Evolutionary conservation across 345 rosid genomes (phyloP).

Genomic region (Bruguiera parviflora): DNA sequence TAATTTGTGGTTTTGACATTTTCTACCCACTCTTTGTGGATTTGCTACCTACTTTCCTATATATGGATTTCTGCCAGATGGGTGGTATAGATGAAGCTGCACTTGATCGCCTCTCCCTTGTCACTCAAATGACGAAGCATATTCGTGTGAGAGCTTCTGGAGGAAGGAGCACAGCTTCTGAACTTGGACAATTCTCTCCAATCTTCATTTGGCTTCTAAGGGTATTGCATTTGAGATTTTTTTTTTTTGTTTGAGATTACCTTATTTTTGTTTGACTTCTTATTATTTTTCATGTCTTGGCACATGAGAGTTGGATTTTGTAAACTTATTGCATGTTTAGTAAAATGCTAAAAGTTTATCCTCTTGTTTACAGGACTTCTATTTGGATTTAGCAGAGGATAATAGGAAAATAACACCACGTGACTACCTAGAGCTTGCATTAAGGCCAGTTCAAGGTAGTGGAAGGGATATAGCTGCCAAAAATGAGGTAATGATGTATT

Average conservation of each 20-base stretch:
- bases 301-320: not conserved
- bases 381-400: conserved; percentile 83
- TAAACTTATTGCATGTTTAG: not conserved
- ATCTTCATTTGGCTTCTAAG: conserved; percentile 98
- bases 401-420: conserved; percentile 81
- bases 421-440: conserved; percentile 91
- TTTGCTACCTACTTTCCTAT: not conserved
- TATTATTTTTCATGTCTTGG: not conserved
- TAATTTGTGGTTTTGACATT: not conserved
- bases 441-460: conserved; percentile 75
- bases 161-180: conserved; percentile 72
- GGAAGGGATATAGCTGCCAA: conserved; percentile 81
- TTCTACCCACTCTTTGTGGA: not conserved
- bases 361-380: conserved; percentile 63
- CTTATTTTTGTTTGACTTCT: not conserved
- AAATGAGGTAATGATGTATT: conserved; percentile 72
- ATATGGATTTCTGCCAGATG: conserved; percentile 46
- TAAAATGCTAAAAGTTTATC: not conserved
- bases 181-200: conserved; percentile 90
- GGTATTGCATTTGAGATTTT: conserved; percentile 38
- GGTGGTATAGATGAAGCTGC: conserved; percentile 98
- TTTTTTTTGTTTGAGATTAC: not conserved
- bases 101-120: conserved; percentile 95
- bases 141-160: conserved; percentile 91
- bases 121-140: conserved; percentile 96